phyloP scores from a whole-genome alignment of 768 basidiomycete genomes.

The Clavulina sp. region DNA sequence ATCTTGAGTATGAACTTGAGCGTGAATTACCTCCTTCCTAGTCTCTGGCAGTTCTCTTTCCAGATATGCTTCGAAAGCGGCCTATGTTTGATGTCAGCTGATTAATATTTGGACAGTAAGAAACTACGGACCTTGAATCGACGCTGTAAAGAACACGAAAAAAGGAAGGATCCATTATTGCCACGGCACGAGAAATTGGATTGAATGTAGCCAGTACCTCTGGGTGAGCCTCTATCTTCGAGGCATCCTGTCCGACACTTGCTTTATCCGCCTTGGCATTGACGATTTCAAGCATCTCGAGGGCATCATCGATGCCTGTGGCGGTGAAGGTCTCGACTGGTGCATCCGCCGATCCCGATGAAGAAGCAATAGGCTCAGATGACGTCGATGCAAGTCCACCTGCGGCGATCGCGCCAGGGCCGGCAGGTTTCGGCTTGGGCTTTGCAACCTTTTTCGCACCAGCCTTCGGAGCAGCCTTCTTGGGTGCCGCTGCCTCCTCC shows the following conservation, averaged over 20 bases:
- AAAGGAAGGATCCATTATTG: slow-evolving; percentile 5
- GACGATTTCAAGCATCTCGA: slow-evolving; percentile 77
- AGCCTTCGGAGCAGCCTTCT: slow-evolving; percentile 51
- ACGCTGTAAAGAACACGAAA: slow-evolving; percentile 4
- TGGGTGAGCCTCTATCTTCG: slow-evolving; percentile 75
- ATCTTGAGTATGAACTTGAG: background rate
- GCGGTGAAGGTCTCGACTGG: slow-evolving; percentile 57
- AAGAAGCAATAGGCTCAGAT: slow-evolving; percentile 12
- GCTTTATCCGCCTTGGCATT: slow-evolving; percentile 90
- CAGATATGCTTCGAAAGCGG: slow-evolving; percentile 78
- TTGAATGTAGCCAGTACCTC: slow-evolving; percentile 38
- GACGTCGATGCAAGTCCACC: slow-evolving; percentile 26
- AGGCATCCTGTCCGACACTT: slow-evolving; percentile 72
- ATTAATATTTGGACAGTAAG: background rate
- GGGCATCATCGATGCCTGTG: slow-evolving; percentile 77
- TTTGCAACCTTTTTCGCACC: slow-evolving; percentile 33
- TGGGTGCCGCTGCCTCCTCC: slow-evolving; percentile 52
- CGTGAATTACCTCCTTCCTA: slow-evolving; percentile 42
- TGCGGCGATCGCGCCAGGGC: slow-evolving; percentile 72
- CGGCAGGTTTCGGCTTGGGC: slow-evolving; percentile 39
- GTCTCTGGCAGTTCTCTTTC: slow-evolving; percentile 72
- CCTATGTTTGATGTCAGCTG: slow-evolving; percentile 23
- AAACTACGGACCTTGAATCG: slow-evolving; percentile 8
- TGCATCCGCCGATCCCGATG: slow-evolving; percentile 9
- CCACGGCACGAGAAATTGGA: slow-evolving; percentile 2